phyloP scores from a whole-genome alignment of 2,329 filamentous ascomycete genomes.

The Aspergillaceae sp. region DNA sequence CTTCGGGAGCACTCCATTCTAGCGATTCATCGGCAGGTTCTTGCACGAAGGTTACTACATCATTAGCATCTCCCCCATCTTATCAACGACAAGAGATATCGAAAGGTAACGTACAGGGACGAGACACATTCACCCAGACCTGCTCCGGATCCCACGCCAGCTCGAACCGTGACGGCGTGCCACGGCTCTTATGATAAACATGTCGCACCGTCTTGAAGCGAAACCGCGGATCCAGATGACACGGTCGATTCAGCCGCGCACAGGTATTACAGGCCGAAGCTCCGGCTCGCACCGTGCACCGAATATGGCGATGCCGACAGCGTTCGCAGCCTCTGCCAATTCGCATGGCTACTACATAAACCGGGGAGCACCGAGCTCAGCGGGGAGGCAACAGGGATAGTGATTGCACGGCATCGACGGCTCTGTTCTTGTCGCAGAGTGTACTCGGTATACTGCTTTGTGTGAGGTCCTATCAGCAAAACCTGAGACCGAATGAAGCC shows the following conservation, averaged over 20 bases:
- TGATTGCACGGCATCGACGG: not conserved
- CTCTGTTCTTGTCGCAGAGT: no score
- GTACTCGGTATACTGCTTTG: no score
- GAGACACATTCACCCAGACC: constrained; percentile 24
- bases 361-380: not conserved
- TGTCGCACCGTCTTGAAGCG: constrained; percentile 26
- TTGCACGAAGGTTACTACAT: constrained; percentile 20
- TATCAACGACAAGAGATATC: not conserved
- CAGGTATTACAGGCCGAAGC: constrained; percentile 23
- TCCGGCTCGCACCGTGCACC: constrained; percentile 20
- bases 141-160: constrained; percentile 23
- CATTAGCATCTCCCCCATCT: not conserved
- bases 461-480: no score
- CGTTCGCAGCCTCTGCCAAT: constrained; percentile 26
- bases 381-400: not conserved
- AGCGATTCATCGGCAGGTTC: constrained; percentile 13
- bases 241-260: constrained; percentile 18
- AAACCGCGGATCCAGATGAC: constrained; percentile 26
- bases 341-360: constrained; percentile 16
- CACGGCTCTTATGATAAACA: constrained; percentile 25
- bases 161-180: constrained; percentile 18
- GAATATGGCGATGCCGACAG: constrained; percentile 30
- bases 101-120: constrained; percentile 14
- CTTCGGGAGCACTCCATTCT: constrained; percentile 1
- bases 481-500: no score